Evolutionary conservation across 225 moss, liverwort and hornwort genomes (phyloP), one percentile per base, ranked within the genome.

Genomic region (Lunularia cruciata): DNA sequence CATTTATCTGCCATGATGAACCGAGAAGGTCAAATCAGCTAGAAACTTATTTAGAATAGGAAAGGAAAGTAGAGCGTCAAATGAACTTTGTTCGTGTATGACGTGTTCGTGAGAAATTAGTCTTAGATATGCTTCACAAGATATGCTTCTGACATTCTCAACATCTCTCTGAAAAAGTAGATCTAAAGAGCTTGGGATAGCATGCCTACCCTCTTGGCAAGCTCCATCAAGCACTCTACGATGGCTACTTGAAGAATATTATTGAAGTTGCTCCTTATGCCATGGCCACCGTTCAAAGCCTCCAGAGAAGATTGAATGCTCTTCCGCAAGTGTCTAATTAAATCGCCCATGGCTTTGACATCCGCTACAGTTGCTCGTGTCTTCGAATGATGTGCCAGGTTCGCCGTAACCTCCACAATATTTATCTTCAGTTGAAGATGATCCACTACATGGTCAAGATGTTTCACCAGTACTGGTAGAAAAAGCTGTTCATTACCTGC

Each of bases 401-500:
- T 79, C 39, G 86, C 81, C 45, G 81, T 84, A 13, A 88, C 84
- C 63, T 88, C 81, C 68, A 90, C 84, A 52, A 92, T 86, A 62
- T 83, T 78, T 20, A 72, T 87, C 84, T 86, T 88, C 76, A 83
- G 81, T 20, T 60, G 68, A 60, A 85, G 30, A 75, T 90, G 60
- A 22, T 74, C 52, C 23, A 76, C 64, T 66, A 88, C 78, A 49
- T 89, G 83, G 78, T 95, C 95, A 69, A 95, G 88, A 75, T 95
- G 92, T 75, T 92, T 88, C 23, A 95, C 81, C 33, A 92, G 72
- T 51, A 84, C 78, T 8, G 88, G 82, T 54, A 95, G 73, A 38
- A 88, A 77, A 49, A 92, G 78, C 54, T 95, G 92, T 14, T 90
- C 88, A 79, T 86, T 88, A 70, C 91, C 95, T 95, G 90, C 47